phyloP scores from a whole-genome alignment of 805 yeast species.

The Candida tammaniensis region DNA sequence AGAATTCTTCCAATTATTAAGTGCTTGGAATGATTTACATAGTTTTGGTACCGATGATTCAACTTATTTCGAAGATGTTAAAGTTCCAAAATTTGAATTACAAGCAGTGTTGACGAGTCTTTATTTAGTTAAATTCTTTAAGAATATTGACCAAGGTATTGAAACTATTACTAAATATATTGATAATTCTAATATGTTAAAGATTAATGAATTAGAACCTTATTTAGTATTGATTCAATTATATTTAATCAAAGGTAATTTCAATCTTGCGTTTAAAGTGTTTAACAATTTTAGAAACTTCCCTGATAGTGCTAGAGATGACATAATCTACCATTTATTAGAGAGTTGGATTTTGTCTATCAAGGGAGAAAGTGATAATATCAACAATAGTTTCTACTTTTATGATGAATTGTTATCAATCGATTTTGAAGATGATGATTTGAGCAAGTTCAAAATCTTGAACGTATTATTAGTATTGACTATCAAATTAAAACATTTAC shows the following conservation, averaged over 20 bases:
- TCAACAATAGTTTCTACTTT: conserved; percentile 49
- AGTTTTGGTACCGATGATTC: conserved; percentile 43
- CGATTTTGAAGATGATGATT: conserved; percentile 38
- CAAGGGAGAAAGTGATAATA: conserved; percentile 41
- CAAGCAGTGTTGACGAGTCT: conserved; percentile 41
- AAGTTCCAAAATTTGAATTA: conserved; percentile 31
- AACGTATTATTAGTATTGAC: conserved; percentile 69
- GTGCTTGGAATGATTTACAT: conserved; percentile 43
- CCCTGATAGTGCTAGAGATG: conserved; percentile 50
- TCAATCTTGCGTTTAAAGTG: conserved; percentile 29
- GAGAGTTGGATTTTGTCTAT: conserved; percentile 62
- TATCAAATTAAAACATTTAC: conserved; percentile 72
- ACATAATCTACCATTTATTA: conserved; percentile 70
- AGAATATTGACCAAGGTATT: conserved; percentile 38
- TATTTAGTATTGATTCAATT: conserved; percentile 40
- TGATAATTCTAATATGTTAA: conserved; percentile 17
- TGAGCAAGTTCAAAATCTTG: conserved; percentile 38
- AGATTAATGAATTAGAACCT: conserved; percentile 37
- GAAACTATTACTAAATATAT: conserved; percentile 27
- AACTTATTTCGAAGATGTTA: conserved; percentile 40
- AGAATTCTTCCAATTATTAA: conserved; percentile 32
- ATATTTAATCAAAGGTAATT: conserved; percentile 36
- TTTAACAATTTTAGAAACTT: conserved; percentile 30
- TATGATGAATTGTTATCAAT: conserved; percentile 75
- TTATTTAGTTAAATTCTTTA: conserved; percentile 34